Percentiles rank a stretch among this genome's conserved stretches.
Conservation (phyloP, 2,329 filamentous ascomycete genomes). For the Intubia oerlemansii region DNA sequence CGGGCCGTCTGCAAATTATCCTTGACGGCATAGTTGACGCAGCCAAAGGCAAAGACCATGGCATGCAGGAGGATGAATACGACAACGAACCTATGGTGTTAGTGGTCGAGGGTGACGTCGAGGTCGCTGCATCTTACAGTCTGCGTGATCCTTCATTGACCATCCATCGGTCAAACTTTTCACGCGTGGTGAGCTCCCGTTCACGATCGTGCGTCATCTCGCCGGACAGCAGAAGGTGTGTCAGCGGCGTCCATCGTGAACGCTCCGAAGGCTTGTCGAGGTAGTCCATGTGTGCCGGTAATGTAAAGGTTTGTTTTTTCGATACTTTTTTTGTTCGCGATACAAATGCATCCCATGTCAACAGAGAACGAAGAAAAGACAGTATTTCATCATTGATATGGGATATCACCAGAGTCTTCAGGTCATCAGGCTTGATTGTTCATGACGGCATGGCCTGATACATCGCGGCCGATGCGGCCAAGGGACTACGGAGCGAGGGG, state of each 20-base stretch:
- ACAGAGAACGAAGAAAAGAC: too few species aligned
- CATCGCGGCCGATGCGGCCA: too few species aligned
- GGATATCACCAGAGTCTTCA: too few species aligned
- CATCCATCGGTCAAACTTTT: slow-evolving; percentile 73
- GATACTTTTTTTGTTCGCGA: too few species aligned
- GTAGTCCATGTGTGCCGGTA: slow-evolving; percentile 12
- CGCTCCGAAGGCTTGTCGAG: slow-evolving; percentile 35
- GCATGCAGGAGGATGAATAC: slow-evolving; percentile 53
- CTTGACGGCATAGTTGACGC: slow-evolving; percentile 61
- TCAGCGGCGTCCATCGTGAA: slow-evolving; percentile 64
- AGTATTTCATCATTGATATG: too few species aligned
- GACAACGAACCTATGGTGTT: slow-evolving; percentile 41
- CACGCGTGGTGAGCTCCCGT: slow-evolving; percentile 42
- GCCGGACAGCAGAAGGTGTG: slow-evolving; percentile 62
- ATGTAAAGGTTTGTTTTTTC: too few species aligned
- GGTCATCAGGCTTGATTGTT: too few species aligned
- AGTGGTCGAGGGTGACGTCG: not conserved
- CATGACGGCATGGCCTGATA: too few species aligned
- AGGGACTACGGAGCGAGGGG: too few species aligned
- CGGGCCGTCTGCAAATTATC: slow-evolving; percentile 48
- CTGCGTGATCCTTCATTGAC: slow-evolving; percentile 69
- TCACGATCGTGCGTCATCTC: slow-evolving; percentile 59
- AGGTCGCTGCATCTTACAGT: slow-evolving; percentile 35
- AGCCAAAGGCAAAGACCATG: slow-evolving; percentile 61
- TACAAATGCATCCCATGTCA: too few species aligned